phyloP scores from a whole-genome alignment of 495 filamentous ascomycete species.

The Xylaria bambusicola region DNA sequence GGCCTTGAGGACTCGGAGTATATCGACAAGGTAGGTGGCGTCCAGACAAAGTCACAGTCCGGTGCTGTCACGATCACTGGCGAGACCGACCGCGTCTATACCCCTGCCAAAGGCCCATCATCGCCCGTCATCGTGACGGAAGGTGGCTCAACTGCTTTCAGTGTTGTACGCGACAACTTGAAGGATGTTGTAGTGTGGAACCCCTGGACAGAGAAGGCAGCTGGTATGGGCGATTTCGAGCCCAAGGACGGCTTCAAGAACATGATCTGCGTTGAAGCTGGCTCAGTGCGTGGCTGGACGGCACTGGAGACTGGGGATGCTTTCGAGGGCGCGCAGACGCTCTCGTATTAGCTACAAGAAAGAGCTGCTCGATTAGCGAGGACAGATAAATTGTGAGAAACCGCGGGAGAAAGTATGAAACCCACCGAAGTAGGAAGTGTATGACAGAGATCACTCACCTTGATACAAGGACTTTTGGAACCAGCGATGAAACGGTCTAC shows the following conservation, averaged over 20 bases:
- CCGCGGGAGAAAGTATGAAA: not conserved
- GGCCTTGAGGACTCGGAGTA: conserved; percentile 75
- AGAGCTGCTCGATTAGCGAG: not conserved
- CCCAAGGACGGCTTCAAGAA: conserved; percentile 86
- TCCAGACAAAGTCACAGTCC: conserved; percentile 58
- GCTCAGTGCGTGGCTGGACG: conserved; percentile 78
- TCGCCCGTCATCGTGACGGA: conserved; percentile 57
- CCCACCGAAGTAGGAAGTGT: no score
- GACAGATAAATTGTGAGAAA: conserved; percentile 10
- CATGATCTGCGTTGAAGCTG: conserved; percentile 94
- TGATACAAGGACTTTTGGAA: no score
- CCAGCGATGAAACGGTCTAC: not conserved
- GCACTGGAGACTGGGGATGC: conserved; percentile 82
- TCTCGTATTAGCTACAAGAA: conserved; percentile 39
- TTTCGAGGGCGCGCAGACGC: conserved; percentile 86
- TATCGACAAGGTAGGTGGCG: conserved; percentile 75
- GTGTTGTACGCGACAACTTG: conserved; percentile 76
- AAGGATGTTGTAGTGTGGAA: conserved; percentile 95
- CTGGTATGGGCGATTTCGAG: conserved; percentile 81
- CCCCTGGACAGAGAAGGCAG: conserved; percentile 84
- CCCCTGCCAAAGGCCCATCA: conserved; percentile 64
- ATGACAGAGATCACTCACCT: no score
- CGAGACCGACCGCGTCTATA: conserved; percentile 77
- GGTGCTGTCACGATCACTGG: conserved; percentile 59
- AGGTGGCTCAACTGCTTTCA: conserved; percentile 63